phyloP scores from a whole-genome alignment of 495 filamentous ascomycete genomes.

The Trichocladium uniseriatum region DNA sequence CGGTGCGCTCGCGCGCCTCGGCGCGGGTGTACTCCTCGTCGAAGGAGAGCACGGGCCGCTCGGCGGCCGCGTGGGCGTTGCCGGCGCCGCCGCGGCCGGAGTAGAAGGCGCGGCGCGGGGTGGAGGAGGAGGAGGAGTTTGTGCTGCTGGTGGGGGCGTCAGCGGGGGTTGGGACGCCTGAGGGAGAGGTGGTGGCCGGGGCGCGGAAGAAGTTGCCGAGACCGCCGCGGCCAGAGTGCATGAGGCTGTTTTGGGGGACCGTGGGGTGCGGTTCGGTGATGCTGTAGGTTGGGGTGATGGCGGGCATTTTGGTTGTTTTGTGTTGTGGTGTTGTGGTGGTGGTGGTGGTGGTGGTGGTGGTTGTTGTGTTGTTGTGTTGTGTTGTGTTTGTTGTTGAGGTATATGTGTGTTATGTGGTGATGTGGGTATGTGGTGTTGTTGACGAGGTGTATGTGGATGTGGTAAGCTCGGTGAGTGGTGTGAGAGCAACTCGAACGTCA shows the following conservation, averaged over 20 bases:
- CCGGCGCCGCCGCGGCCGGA: conserved; percentile 85
- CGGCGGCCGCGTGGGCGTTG: conserved; percentile 59
- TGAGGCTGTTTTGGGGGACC: conserved; percentile 50
- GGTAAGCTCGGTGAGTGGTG: too few species aligned
- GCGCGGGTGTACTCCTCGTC: conserved; percentile 78
- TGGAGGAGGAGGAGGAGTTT: conserved; percentile 19
- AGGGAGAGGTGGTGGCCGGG: conserved; percentile 46
- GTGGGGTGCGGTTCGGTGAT: conserved; percentile 77
- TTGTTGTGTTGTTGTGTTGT: background rate
- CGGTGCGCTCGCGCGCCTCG: conserved; percentile 47
- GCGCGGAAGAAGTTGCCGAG: conserved; percentile 78
- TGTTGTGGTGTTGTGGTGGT: conserved; percentile 5
- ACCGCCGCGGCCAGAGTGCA: conserved; percentile 78
- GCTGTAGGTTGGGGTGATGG: conserved; percentile 44
- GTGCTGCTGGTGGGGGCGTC: background rate
- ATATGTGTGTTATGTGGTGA: background rate
- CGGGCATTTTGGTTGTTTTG: conserved; percentile 21
- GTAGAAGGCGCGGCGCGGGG: conserved; percentile 49
- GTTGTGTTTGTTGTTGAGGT: background rate
- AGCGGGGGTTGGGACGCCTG: conserved; percentile 28
- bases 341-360: conserved; percentile 1
- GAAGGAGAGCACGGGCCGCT: conserved; percentile 73
- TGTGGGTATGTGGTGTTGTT: background rate
- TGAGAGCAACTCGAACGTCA: background rate
- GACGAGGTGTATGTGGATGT: background rate